Conservation (phyloP, 164 flowering plant species). For the Santalum album region DNA sequence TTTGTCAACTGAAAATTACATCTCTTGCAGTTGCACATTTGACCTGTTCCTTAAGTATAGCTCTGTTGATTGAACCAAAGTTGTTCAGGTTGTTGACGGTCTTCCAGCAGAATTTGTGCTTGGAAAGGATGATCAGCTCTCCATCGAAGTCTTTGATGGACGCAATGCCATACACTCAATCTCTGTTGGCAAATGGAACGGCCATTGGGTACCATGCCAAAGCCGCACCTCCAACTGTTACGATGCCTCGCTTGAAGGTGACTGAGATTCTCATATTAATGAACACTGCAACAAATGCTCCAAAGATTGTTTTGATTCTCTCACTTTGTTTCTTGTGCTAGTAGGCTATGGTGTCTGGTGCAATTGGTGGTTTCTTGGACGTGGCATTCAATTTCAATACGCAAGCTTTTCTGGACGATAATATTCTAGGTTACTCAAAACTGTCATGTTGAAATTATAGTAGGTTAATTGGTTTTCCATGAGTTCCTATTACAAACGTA, state of each 20-base stretch:
- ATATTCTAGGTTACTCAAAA: conserved; percentile 68
- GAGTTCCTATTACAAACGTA: not conserved
- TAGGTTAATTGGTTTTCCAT: not conserved
- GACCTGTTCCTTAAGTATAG: too few relatives aligned
- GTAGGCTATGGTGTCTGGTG: conserved; percentile 96
- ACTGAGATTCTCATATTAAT: not conserved
- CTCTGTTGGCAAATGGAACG: conserved; percentile 50
- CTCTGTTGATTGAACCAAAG: conserved; percentile 5
- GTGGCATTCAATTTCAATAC: conserved; percentile 92
- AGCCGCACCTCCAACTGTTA: conserved; percentile 97
- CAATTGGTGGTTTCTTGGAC: conserved; percentile 84
- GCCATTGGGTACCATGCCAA: conserved; percentile 86
- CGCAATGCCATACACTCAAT: conserved; percentile 92
- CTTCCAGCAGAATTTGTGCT: conserved; percentile 97
- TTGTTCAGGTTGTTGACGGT: conserved; percentile 91
- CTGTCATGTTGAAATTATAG: not conserved
- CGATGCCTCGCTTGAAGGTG: conserved; percentile 98
- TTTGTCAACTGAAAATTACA: not conserved
- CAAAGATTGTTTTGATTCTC: not conserved
- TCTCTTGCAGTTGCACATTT: too few relatives aligned
- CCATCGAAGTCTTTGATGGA: conserved; percentile 46
- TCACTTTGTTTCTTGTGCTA: conserved; percentile 8
- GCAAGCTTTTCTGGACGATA: conserved; percentile 85
- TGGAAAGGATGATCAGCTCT: conserved; percentile 66
- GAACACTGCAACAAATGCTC: not conserved